Evolutionary conservation across 371 early-diverging fungal species (phyloP).

Genomic region (Synchytrium microbalum): DNA sequence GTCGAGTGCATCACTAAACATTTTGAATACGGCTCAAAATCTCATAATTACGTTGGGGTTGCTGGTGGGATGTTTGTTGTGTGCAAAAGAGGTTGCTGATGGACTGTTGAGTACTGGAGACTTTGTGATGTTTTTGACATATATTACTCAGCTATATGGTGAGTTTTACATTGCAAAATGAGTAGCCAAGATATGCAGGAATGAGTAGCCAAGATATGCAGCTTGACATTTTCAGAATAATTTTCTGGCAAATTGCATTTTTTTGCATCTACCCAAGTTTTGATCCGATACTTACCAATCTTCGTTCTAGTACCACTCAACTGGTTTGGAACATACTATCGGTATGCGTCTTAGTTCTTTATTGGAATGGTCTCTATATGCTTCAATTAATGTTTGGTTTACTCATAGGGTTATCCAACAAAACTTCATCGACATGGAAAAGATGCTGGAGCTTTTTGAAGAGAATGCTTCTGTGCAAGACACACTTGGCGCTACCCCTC

Average conservation of each 20-base stretch:
- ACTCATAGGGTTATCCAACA: constrained; percentile 5
- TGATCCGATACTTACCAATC: background rate
- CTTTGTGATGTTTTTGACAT: constrained; percentile 79
- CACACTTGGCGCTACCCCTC: constrained; percentile 25
- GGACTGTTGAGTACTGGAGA: constrained; percentile 70
- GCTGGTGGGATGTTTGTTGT: constrained; percentile 59
- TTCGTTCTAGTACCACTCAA: background rate
- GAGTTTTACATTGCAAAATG: background rate
- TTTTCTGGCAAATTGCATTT: background rate
- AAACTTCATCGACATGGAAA: constrained; percentile 89
- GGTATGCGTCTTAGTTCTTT: too few species aligned
- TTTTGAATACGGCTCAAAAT: constrained; percentile 80
- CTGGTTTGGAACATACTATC: constrained; percentile 6
- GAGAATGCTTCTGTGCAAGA: constrained; percentile 45
- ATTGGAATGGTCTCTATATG: too few species aligned
- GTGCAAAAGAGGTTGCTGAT: constrained; percentile 66
- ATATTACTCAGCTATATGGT: constrained; percentile 47
- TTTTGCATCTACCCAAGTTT: background rate
- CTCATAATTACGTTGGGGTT: constrained; percentile 75
- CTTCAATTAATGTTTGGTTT: too few species aligned
- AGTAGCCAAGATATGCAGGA: too few species aligned
- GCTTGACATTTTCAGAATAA: constrained; percentile 48
- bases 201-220: too few species aligned
- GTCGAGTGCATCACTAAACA: constrained; percentile 56
- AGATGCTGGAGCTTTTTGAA: constrained; percentile 78